These are phyloP conservation scores for Histomonas meleagridis DNA, from an alignment of 208 protist species.

Conservation along the genomic window DNA sequence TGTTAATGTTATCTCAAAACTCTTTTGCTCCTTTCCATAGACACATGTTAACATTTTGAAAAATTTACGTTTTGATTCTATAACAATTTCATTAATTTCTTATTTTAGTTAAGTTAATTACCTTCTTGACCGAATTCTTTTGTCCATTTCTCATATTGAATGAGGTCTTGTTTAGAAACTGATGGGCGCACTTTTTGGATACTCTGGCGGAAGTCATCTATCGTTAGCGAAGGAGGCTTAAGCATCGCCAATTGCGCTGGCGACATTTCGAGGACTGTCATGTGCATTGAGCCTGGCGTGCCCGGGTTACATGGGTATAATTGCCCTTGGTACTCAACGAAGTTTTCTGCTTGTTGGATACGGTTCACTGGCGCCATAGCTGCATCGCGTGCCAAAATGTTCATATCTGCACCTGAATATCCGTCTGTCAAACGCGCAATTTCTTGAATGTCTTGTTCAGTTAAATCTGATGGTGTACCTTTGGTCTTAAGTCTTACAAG, in stretches of 20 bases:
- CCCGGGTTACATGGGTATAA: not conserved
- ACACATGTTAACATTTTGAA: too few species aligned
- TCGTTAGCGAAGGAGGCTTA: not conserved
- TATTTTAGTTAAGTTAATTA: too few species aligned
- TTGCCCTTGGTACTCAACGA: not conserved
- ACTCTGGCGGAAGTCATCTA: not conserved
- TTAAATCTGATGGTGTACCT: slow-evolving; percentile 36
- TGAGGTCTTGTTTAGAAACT: not conserved
- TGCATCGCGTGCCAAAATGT: slow-evolving; percentile 43
- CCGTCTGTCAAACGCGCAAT: slow-evolving; percentile 39
- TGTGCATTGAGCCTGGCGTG: not conserved
- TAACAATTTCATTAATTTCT: too few species aligned
- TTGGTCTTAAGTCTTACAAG: slow-evolving; percentile 45
- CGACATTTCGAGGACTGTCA: not conserved
- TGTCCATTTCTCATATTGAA: not conserved
- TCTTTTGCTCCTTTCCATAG: too few species aligned
- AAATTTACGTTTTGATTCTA: too few species aligned
- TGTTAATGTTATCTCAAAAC: too few species aligned
- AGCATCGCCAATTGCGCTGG: not conserved
- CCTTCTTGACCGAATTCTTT: slow-evolving; percentile 32
- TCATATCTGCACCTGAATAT: slow-evolving; percentile 49
- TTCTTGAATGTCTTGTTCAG: not conserved
- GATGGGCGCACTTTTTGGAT: not conserved
- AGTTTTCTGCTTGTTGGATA: not conserved
- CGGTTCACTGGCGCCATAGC: slow-evolving; percentile 38